These are phyloP conservation scores for Melaleuca quinquenervia DNA, from an alignment of 345 rosid genomes.

Conservation along the genomic window DNA sequence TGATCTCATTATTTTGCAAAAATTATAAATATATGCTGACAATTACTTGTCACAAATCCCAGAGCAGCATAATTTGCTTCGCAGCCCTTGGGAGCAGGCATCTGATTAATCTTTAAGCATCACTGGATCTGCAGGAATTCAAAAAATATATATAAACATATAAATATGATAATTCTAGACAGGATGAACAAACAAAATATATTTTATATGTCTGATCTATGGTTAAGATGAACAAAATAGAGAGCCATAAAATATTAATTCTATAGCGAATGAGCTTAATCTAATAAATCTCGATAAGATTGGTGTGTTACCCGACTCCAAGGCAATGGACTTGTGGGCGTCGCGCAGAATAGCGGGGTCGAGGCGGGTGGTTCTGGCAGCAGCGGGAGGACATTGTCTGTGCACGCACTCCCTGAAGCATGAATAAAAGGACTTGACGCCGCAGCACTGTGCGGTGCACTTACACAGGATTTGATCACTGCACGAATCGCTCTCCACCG, in stretches of 20 bases:
- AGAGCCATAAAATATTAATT: neutral
- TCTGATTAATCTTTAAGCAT: neutral
- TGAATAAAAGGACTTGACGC: neutral
- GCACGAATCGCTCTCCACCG: neutral
- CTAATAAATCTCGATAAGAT: neutral
- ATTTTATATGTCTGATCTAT: accelerated
- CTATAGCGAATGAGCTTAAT: neutral
- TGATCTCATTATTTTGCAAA: neutral
- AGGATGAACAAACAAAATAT: neutral
- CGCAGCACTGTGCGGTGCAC: neutral
- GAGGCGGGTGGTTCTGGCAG: too few species aligned
- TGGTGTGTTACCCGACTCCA: neutral
- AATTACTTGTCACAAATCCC: too few species aligned
- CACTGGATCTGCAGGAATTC: neutral
- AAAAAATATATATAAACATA: too few species aligned
- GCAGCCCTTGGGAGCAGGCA: too few species aligned
- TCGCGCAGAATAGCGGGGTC: too few species aligned
- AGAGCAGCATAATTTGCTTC: neutral
- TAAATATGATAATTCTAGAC: neutral
- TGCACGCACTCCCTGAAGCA: accelerated
- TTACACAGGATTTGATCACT: accelerated
- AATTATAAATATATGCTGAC: neutral
- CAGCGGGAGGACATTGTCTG: neutral
- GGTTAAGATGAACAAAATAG: neutral
- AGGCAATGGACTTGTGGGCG: neutral